phyloP scores from a whole-genome alignment of 2,329 filamentous ascomycete species.

The Alternaria metachromatica region DNA sequence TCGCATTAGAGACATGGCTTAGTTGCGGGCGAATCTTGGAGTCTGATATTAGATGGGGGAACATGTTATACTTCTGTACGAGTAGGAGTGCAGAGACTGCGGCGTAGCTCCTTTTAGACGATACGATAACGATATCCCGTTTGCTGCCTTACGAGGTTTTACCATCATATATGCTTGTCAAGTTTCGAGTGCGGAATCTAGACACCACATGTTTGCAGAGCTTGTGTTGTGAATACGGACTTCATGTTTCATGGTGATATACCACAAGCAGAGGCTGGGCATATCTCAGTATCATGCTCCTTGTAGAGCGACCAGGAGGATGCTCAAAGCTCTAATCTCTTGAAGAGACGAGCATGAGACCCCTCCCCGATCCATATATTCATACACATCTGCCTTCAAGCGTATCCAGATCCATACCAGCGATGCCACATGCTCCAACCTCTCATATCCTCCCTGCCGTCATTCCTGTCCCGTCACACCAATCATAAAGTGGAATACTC shows the following conservation, averaged over 20 bases:
- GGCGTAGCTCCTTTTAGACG: not conserved
- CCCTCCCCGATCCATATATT: not conserved
- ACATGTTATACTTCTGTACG: not conserved
- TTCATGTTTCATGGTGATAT: not conserved
- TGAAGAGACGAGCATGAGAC: not conserved
- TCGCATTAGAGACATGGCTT: not conserved
- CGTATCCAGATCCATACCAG: not conserved
- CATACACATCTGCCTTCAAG: not conserved
- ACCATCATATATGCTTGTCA: not conserved
- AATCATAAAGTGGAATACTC: not conserved
- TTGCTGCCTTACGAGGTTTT: not conserved
- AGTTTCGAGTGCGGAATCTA: not conserved
- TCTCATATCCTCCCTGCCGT: not conserved
- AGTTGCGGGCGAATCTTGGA: conserved; percentile 1
- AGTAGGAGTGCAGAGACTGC: not conserved
- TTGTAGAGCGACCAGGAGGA: not conserved
- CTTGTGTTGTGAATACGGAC: not conserved
- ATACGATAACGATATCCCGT: conserved; percentile 1
- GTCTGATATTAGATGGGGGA: not conserved
- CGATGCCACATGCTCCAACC: not conserved
- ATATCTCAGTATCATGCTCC: not conserved
- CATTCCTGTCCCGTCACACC: not conserved
- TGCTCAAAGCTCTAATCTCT: not conserved
- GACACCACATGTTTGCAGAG: not conserved
- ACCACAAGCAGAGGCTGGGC: not conserved